These are phyloP conservation scores for Epichloe sp. DNA, from an alignment of 2,329 filamentous ascomycete genomes.

Conservation along the genomic window DNA sequence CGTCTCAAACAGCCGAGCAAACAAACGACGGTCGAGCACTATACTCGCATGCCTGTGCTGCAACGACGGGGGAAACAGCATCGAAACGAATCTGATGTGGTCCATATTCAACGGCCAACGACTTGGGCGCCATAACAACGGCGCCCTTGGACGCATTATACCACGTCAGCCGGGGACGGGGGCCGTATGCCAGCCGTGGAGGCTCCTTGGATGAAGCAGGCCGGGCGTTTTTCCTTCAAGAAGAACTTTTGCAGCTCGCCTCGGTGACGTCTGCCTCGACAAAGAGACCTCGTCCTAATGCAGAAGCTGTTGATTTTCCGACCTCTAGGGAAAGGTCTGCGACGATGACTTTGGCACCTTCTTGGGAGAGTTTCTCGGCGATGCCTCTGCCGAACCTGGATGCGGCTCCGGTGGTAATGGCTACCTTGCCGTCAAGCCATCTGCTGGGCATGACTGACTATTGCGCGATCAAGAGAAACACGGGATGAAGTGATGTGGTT, in stretches of 20 bases:
- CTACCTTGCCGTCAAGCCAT: conserved; percentile 28
- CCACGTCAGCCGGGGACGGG: conserved; percentile 49
- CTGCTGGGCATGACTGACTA: conserved; percentile 10
- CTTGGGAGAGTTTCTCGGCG: conserved; percentile 41
- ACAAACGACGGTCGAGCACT: background rate
- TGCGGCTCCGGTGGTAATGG: conserved; percentile 39
- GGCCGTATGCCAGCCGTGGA: conserved; percentile 49
- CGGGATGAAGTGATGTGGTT: too few species aligned
- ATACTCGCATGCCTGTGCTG: conserved; percentile 44
- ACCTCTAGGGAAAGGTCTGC: conserved; percentile 44
- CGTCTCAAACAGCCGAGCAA: background rate
- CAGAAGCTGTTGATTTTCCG: conserved; percentile 32
- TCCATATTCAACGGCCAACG: conserved; percentile 59
- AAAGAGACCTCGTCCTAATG: conserved; percentile 28
- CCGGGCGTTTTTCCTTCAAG: conserved; percentile 40
- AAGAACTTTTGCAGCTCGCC: conserved; percentile 40
- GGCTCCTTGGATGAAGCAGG: conserved; percentile 52
- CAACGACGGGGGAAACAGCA: conserved; percentile 54
- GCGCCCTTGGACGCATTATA: conserved; percentile 59
- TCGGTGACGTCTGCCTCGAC: conserved; percentile 36
- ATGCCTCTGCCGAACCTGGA: conserved; percentile 54
- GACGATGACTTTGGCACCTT: conserved; percentile 49
- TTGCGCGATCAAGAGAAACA: too few species aligned
- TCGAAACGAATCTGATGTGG: conserved; percentile 62
- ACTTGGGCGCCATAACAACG: conserved; percentile 43